A percentile compares a stretch with the other conserved stretches of the same genome.
These are phyloP conservation scores for Skeletonema marinoi DNA, from an alignment of 108 stramenopile genomes.

Conservation along the genomic window DNA sequence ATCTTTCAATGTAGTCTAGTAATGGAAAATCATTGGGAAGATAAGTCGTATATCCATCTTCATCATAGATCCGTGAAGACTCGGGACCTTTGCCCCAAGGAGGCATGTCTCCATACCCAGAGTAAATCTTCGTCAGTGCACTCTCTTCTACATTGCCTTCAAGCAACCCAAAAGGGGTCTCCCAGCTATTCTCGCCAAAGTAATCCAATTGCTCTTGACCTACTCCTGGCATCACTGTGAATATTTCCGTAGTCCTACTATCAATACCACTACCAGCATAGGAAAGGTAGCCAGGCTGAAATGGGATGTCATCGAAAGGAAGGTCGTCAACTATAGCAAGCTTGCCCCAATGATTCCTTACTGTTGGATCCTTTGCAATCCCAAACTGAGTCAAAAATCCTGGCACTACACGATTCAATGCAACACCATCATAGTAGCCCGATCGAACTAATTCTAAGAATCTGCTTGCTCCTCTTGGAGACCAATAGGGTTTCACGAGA, in stretches of 20 bases:
- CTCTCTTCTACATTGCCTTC: constrained; percentile 64
- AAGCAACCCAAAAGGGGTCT: constrained; percentile 84
- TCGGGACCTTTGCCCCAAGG: constrained; percentile 65
- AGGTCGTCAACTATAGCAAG: constrained; percentile 25
- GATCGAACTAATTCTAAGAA: constrained; percentile 41
- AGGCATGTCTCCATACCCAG: constrained; percentile 83
- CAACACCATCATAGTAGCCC: constrained; percentile 65
- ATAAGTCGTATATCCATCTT: constrained; percentile 47
- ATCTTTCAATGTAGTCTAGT: constrained; percentile 54
- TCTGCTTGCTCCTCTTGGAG: constrained; percentile 33
- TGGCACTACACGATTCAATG: constrained; percentile 78
- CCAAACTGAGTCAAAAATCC: constrained; percentile 72
- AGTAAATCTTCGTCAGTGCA: constrained; percentile 59
- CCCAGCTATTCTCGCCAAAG: constrained; percentile 77
- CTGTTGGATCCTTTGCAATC: constrained; percentile 18
- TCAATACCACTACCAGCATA: constrained; percentile 69
- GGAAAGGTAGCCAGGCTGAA: constrained; percentile 37
- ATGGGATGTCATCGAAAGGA: neutral
- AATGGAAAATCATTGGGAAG: constrained; percentile 70
- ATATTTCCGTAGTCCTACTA: constrained; percentile 78
- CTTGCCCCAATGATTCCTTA: constrained; percentile 1
- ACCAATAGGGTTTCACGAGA: constrained; percentile 44
- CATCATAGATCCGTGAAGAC: constrained; percentile 18
- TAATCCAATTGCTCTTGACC: constrained; percentile 54
- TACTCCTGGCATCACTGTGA: constrained; percentile 72